Percentiles rank a stretch among this genome's conserved stretches.
These are phyloP conservation scores for Colletotrichum cereale DNA, from an alignment of 2,329 filamentous ascomycete species.

Conservation along the genomic window DNA sequence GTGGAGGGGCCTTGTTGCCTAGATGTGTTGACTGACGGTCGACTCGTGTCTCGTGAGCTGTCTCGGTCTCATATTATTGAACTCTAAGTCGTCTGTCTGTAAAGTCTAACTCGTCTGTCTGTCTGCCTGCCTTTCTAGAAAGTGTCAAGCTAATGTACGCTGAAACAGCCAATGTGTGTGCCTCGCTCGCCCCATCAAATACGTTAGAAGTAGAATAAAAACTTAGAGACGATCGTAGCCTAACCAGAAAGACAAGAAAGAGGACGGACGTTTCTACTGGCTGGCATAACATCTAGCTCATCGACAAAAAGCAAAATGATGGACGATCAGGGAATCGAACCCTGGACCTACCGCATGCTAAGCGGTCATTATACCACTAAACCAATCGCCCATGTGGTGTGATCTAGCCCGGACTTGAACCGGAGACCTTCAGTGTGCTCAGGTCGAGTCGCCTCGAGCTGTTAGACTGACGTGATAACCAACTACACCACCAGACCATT, in stretches of 20 bases:
- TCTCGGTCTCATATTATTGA: neutral
- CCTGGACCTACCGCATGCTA: conserved; percentile 40
- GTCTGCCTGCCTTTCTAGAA: no score
- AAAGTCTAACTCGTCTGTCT: no score
- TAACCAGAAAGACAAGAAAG: no score
- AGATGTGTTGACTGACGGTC: neutral
- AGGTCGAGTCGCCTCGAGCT: conserved; percentile 18
- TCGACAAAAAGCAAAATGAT: conserved; percentile 11
- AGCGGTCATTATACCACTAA: conserved; percentile 41
- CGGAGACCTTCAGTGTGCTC: conserved; percentile 38
- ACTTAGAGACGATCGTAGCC: no score
- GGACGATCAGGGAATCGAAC: conserved; percentile 41
- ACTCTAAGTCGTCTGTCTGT: neutral
- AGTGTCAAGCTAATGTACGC: no score
- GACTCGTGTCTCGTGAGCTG: neutral
- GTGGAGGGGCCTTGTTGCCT: no score
- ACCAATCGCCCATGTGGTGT: conserved; percentile 25
- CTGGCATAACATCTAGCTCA: no score
- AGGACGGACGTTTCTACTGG: no score
- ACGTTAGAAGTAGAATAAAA: no score
- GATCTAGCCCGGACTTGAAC: conserved; percentile 40
- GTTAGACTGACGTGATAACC: conserved; percentile 64
- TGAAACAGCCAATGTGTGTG: no score
- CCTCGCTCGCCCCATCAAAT: no score
- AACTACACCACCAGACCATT: conserved; percentile 51